Evolutionary conservation across 306 rosid genomes (phyloP).

Genomic region (Castanea sativa): DNA sequence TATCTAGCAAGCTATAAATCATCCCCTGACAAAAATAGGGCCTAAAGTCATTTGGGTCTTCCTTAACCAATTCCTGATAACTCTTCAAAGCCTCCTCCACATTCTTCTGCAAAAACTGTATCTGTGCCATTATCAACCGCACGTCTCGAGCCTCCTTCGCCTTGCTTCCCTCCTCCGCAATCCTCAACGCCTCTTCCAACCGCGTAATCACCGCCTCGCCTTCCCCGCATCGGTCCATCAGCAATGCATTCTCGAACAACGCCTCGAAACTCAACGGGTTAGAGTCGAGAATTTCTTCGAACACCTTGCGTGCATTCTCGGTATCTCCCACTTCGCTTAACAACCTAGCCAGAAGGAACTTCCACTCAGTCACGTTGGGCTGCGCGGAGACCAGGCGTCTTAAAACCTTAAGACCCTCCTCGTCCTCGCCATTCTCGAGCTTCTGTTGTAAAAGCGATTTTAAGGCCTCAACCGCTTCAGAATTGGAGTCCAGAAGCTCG

Average conservation of each 20-base stretch:
- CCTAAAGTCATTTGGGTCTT: conserved; percentile 76
- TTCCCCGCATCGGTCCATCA: conserved; percentile 85
- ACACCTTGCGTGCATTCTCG: conserved; percentile 48
- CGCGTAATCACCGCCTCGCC: conserved; percentile 59
- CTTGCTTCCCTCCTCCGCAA: conserved; percentile 61
- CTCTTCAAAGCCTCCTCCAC: conserved; percentile 67
- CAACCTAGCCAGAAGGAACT: conserved; percentile 65
- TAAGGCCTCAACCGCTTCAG: conserved; percentile 58
- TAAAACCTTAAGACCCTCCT: conserved; percentile 61
- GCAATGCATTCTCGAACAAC: conserved; percentile 73
- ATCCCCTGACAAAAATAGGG: conserved; percentile 86
- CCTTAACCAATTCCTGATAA: conserved; percentile 52
- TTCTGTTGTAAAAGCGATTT: conserved; percentile 75
- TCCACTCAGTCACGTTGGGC: conserved; percentile 72
- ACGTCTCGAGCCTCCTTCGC: conserved; percentile 75
- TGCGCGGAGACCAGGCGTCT: conserved; percentile 52
- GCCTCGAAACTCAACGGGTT: conserved; percentile 77
- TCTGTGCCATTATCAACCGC: conserved; percentile 78
- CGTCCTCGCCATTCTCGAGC: conserved; percentile 76
- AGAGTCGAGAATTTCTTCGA: conserved; percentile 53
- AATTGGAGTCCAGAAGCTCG: conserved; percentile 53
- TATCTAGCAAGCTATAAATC: conserved; percentile 86
- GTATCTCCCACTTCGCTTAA: conserved; percentile 48
- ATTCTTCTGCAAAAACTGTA: conserved; percentile 79
- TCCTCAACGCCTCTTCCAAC: conserved; percentile 61